Evolutionary conservation across 2,329 filamentous ascomycete species (phyloP), one percentile per base, ranked within the genome.

Genomic region (Penicillium rolfsii): DNA sequence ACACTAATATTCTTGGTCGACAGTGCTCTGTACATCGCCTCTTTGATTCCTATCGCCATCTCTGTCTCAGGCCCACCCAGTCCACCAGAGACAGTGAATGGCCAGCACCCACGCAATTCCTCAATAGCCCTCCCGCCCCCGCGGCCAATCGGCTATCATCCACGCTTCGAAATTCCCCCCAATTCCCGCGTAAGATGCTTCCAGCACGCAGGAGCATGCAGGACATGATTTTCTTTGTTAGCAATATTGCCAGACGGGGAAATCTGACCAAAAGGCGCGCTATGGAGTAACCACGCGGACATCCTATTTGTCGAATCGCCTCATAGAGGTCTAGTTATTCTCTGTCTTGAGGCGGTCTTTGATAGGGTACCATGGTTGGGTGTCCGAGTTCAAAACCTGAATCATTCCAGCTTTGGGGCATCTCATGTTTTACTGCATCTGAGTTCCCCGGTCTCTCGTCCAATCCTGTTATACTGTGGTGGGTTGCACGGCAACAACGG

Each of bases 91-190:
- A 19, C 11, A 30, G n/a, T 50, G 48, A 35, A 9, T 22, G 48
- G 48, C 28, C 48, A 50, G 24, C 48, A 16, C 4, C 26, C n/a
- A 50, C 48, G 48, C 48, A 50, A 50, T 50, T 14, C n/a, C 24
- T n/a, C 2, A 22, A 48, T n/a, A 48, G 30, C 26, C 45, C 26
- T 7, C 52, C 36, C 9, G 33, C 33, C 16, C 59, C 11, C 52
- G 30, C 19, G 40, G 3, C 59, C 59, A 61, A 61, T 61, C 59
- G 59, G 54, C 59, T 61, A 12, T 12, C 11, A 61, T 58, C 59
- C 59, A 36, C 48, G 3, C 9, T 14, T 16, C 19, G 24, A 35
- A 22, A 41, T 22, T 22, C 19, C 9, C 49, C 36, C 28, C 30
- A 28, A n/a, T 22, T 0, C 36, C 19, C 30, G n/a, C 9, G 41